These are phyloP conservation scores for Citrus glauca DNA, from an alignment of 345 rosid species.

Conservation along the genomic window DNA sequence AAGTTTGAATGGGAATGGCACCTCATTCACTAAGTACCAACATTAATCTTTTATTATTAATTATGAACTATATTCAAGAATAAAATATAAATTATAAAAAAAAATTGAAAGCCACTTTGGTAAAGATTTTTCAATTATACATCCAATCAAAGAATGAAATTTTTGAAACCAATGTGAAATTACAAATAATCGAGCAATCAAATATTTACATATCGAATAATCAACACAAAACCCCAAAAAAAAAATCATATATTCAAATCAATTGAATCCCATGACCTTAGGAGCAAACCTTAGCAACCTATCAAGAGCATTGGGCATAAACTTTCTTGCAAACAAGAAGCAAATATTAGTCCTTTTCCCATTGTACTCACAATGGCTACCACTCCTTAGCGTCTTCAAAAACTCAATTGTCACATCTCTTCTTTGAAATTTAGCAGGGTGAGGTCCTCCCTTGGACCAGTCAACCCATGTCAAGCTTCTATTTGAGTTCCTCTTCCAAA, in stretches of 20 bases:
- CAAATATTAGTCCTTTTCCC: slow-evolving; percentile 41
- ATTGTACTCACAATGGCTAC: slow-evolving; percentile 47
- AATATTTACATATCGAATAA: not conserved
- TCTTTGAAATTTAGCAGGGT: slow-evolving; percentile 49
- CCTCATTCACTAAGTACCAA: no score
- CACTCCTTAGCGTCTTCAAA: slow-evolving; percentile 47
- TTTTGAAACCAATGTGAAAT: no score
- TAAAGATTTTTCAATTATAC: not conserved
- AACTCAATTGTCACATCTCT: slow-evolving; percentile 42
- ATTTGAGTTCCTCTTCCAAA: slow-evolving; percentile 45
- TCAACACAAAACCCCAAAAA: not conserved
- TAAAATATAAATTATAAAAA: no score
- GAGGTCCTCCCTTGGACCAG: slow-evolving; percentile 81
- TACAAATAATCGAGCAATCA: not conserved
- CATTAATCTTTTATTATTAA: no score
- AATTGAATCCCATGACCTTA: slow-evolving; percentile 35
- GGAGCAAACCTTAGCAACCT: slow-evolving; percentile 54
- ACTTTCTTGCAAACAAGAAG: slow-evolving; percentile 88
- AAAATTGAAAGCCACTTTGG: no score
- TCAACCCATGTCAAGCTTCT: slow-evolving; percentile 71
- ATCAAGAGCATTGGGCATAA: slow-evolving; percentile 40
- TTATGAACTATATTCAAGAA: no score
- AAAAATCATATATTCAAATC: not conserved
- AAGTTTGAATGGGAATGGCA: no score
- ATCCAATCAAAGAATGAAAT: not conserved